These are phyloP conservation scores for Pseudogymnoascus pannorum DNA, from an alignment of 2,329 filamentous ascomycete genomes.

Conservation along the genomic window DNA sequence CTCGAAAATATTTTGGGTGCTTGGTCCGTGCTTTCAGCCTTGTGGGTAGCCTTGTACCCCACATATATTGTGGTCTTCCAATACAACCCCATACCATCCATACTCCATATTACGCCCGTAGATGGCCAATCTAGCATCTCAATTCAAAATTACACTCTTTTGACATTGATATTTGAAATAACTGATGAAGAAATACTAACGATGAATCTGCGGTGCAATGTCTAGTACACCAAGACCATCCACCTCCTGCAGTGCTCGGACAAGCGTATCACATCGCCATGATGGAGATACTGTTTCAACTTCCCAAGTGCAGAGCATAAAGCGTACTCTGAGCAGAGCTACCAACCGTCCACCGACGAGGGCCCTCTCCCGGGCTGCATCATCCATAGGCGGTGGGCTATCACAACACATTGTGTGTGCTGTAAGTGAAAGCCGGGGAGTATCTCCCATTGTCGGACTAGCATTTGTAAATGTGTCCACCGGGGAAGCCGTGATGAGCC, in stretches of 20 bases:
- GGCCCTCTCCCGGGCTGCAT: conserved; percentile 24
- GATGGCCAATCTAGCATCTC: not conserved
- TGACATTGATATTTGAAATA: not conserved
- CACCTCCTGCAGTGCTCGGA: conserved; percentile 20
- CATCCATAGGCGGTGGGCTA: conserved; percentile 37
- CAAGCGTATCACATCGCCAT: conserved; percentile 18
- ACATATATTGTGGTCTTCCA: not conserved
- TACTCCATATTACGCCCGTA: not conserved
- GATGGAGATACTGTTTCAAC: conserved; percentile 24
- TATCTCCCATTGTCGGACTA: conserved; percentile 76
- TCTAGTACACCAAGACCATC: conserved; percentile 12
- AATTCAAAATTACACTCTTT: not conserved
- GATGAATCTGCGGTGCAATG: not conserved
- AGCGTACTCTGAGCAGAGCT: conserved; percentile 22
- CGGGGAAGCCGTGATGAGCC: conserved; percentile 76
- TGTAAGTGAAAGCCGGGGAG: conserved; percentile 76
- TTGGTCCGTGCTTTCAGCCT: conserved; percentile 20
- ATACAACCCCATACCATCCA: not conserved
- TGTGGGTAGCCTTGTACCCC: conserved; percentile 17
- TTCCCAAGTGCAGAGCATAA: conserved; percentile 21
- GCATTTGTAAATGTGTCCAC: conserved; percentile 83
- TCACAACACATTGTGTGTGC: conserved; percentile 77
- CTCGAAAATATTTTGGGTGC: conserved; percentile 9
- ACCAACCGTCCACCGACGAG: conserved; percentile 27
- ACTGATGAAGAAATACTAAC: not conserved